Evolutionary conservation across 179 eudicot species (phyloP), one percentile per base, ranked within the genome.

Genomic region (Drosera spatulata): DNA sequence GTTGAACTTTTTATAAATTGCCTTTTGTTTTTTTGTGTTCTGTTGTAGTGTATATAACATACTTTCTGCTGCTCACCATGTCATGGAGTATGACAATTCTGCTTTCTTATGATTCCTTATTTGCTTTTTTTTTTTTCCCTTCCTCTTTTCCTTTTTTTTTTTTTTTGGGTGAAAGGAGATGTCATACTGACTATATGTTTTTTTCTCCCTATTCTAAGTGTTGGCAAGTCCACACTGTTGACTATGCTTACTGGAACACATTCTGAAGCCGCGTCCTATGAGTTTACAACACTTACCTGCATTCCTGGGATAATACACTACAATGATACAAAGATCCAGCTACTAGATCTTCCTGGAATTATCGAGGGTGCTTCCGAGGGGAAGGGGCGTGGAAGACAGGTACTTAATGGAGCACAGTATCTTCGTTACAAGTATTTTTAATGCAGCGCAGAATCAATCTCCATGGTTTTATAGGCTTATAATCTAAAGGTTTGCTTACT

Each of bases 311-410:
- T 94, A 58, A 94, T 94, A 59, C 84, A 90, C 73, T 94, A 94
- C 71, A 94, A 94, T 69, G 99, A 77, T 68, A 90, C 99, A 40
- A 94, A 94, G 71, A 90, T 94, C 69, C 99, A 94, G 76, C 66
- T 94, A 63, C 99, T 94, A 64, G 99, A 94, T 80, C 97, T 94
- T 77, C 99, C 99, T 72, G 99, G 99, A 78, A 94, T 94, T 68
- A 94, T 94, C 60, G 99, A 94, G 84, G 99, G 99, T 73, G 99
- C 99, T 74, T 86, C 99, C 64, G 99, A 94, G 80, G 99, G 99
- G 64, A 94, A 94, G 76, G 99, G 99, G 13, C 99, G 99, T 76
- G 99, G 99, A 71, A 80, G 99, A 70, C 99, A 94, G 96, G 99
- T 94, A 73, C 33, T 22, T 22, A 22, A 22, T 22, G 33, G 33